Evolutionary conservation across 1,284 basidiomycete species (phyloP).

Genomic region (Boletus semigastroideus): DNA sequence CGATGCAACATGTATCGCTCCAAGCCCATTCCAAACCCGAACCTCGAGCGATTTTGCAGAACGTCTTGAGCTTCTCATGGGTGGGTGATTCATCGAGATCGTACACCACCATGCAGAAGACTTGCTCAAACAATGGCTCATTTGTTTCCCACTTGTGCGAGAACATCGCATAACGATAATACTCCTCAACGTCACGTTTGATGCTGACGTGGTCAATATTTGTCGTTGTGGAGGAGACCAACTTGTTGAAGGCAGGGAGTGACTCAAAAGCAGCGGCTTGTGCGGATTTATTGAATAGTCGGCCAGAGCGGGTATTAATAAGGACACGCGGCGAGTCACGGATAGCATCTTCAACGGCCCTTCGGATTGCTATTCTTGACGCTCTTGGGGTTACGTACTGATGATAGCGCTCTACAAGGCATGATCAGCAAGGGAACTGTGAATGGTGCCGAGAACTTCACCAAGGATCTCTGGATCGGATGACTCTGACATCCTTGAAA

Average conservation of each 20-base stretch:
- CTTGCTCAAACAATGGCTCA: too few species aligned
- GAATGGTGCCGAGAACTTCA: background rate
- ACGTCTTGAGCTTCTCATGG: too few species aligned
- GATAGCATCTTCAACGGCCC: background rate
- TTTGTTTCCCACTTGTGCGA: too few species aligned
- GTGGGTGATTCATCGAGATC: too few species aligned
- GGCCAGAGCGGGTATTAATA: background rate
- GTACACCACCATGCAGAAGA: too few species aligned
- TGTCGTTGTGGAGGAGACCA: background rate
- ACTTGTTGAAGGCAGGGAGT: background rate
- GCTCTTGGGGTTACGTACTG: background rate
- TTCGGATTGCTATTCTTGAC: background rate
- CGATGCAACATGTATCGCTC: too few species aligned
- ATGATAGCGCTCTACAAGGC: background rate
- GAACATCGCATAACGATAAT: too few species aligned
- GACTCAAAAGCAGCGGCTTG: background rate
- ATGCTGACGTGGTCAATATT: too few species aligned
- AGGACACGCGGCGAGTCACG: background rate
- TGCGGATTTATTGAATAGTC: background rate
- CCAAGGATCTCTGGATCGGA: background rate
- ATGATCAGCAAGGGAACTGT: background rate
- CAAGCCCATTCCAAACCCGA: too few species aligned
- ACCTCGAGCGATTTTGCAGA: too few species aligned
- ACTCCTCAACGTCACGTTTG: too few species aligned
- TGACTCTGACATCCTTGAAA: background rate